Base-by-base conservation (phyloP, 2,329 filamentous ascomycete species). In the Fonsecaea monophora region DNA sequence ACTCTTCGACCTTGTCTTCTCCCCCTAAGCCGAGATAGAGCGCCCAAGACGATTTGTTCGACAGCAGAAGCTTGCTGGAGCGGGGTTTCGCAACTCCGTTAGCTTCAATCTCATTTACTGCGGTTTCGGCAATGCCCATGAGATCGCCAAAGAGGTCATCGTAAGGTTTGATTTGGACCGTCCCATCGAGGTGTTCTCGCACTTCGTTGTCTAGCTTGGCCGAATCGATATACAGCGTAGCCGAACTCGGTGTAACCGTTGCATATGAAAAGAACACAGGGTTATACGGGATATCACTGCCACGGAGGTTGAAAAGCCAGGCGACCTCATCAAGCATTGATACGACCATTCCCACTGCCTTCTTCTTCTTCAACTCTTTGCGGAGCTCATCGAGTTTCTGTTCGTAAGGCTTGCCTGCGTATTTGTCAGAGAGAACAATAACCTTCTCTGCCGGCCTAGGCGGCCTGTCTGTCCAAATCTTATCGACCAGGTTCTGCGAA, bases 191-290 rank as follows among this genome's bases (percentile, higher is more conserved):
- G 72, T 96, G 91, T 13, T 83, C 82, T 72, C 86, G 87, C 65
- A 88, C 89, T 57, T 91, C 87, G 2, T 85, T 80, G 38, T 85
- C 88, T 34, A 98, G 80, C 78, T 97, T 97, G 13, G 86, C 85
- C 12, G 89, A 86, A 75, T 98, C 91, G 66, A 98, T 83, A 75
- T 97, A 99, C 4, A 99, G 84, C 1, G 89, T 93, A 30, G 90
- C 92, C 1, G 87, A 83, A 10, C 79, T 89, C 1, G 89, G 87
- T 1, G 95, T 98, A 69, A 99, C 83, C 50, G 95, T 86, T 53
- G 94, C 94, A 75, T 98, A 99, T 15, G 94, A 95, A 80, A 98
- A 98, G 83, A 99, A 98, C 58, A 99, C 95, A 0, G 95, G 95
- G 76, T 99, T 99, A 82, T 95, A 99, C 0, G 93, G 92, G 71